A percentile compares a stretch with the other conserved stretches of the same genome.
Evolutionary conservation across 2,329 filamentous ascomycete genomes (phyloP).

Genomic region (Pyricularia sp.): DNA sequence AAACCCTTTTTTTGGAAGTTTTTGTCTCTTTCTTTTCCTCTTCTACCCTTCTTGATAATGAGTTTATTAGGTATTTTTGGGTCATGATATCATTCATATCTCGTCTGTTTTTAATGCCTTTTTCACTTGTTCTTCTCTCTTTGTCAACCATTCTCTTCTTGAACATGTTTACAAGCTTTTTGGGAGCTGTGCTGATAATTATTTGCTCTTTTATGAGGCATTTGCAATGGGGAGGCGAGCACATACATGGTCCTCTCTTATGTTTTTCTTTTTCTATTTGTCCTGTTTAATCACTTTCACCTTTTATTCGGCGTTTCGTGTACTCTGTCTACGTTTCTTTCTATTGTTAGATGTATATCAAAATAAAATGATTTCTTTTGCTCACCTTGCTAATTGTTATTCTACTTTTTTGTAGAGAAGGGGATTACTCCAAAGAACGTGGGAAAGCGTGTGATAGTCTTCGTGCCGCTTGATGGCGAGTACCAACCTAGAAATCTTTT

Average conservation of each 20-base stretch:
- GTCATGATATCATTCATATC: not conserved
- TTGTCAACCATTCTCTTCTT: not conserved
- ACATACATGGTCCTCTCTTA: not conserved
- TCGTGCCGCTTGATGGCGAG: no score
- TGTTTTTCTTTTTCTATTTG: not conserved
- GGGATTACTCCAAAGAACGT: no score
- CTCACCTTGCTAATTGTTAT: no score
- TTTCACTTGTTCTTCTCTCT: not conserved
- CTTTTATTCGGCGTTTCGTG: not conserved
- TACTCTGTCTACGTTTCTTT: not conserved
- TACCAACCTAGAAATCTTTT: no score
- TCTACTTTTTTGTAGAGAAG: no score
- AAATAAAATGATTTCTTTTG: no score
- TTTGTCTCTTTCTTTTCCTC: not conserved
- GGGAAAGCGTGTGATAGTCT: no score
- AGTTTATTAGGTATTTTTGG: not conserved
- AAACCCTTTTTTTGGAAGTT: not conserved
- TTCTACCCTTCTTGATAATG: not conserved
- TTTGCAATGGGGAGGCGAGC: not conserved
- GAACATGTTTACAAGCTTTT: not conserved
- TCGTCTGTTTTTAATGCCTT: not conserved
- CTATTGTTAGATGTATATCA: no score
- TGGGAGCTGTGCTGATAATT: not conserved
- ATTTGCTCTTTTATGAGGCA: not conserved
- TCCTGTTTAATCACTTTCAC: not conserved